Percentiles rank a stretch among this genome's conserved stretches.
Evolutionary conservation across 192 early-diverging fungal species (phyloP).

Genomic region (Gaertneriomyces sp.): DNA sequence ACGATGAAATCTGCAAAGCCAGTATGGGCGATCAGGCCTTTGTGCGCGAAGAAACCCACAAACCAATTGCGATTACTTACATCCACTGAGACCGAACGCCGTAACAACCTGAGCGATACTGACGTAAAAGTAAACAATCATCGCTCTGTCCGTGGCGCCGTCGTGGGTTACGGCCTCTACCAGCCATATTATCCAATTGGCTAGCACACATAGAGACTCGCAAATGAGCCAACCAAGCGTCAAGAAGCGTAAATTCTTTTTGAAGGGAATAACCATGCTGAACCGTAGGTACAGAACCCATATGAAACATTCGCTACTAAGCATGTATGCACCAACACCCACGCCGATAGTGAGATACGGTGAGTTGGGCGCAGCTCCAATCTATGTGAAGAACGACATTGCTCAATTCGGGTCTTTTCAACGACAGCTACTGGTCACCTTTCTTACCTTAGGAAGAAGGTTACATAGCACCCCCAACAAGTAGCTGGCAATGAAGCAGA

Average conservation of each 20-base stretch:
- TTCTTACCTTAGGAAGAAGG: conserved; percentile 13
- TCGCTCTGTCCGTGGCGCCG: conserved; percentile 2
- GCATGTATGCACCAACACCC: conserved; percentile 18
- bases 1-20: conserved; percentile 10
- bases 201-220: background rate
- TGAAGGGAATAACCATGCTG: conserved; percentile 9
- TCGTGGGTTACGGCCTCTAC: background rate
- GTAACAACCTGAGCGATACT: conserved; percentile 14
- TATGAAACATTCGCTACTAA: conserved; percentile 13
- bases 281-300: conserved; percentile 25
- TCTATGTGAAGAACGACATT: background rate
- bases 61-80: background rate
- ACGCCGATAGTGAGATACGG: conserved; percentile 9
- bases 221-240: conserved; percentile 10
- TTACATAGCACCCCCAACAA: conserved; percentile 3
- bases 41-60: background rate
- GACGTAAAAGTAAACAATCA: conserved; percentile 6
- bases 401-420: background rate
- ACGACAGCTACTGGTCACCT: background rate
- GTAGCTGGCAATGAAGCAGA: background rate
- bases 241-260: background rate
- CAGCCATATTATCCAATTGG: conserved; percentile 17
- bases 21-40: background rate
- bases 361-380: background rate
- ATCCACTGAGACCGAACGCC: conserved; percentile 1